phyloP scores from a whole-genome alignment of 129 eudicot species.

The Helichrysum umbraculigerum region DNA sequence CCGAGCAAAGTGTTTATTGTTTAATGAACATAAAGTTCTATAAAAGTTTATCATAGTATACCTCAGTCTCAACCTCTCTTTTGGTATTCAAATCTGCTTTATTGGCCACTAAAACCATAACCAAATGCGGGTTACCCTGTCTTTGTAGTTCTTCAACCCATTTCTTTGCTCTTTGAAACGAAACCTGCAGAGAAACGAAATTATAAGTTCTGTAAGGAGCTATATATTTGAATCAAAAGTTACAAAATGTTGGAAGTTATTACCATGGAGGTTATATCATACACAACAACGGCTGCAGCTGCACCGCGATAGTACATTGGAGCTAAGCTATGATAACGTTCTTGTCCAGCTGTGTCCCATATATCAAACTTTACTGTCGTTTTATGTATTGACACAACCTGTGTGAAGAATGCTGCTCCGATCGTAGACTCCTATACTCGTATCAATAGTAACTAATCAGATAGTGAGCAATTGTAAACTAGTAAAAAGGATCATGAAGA shows the following conservation, averaged over 20 bases:
- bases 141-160: slow-evolving; percentile 54
- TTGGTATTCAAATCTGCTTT: slow-evolving; percentile 50
- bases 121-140: slow-evolving; percentile 54
- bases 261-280: slow-evolving; percentile 56
- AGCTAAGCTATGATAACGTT: slow-evolving; percentile 66
- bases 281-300: slow-evolving; percentile 59
- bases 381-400: slow-evolving; percentile 45
- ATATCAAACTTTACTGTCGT: slow-evolving; percentile 48
- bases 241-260: not conserved
- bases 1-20: not conserved
- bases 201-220: too few relatives aligned
- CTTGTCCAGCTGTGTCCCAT: slow-evolving; percentile 81
- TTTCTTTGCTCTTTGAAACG: slow-evolving; percentile 53
- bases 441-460: not conserved
- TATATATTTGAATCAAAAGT: not conserved
- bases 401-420: slow-evolving; percentile 67
- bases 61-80: slow-evolving; percentile 54
- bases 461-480: not conserved
- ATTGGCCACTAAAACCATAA: slow-evolving; percentile 56
- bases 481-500: not conserved
- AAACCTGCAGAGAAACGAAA: slow-evolving; percentile 35
- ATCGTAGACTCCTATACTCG: slow-evolving; percentile 55
- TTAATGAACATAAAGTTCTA: not conserved
- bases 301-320: slow-evolving; percentile 75
- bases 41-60: slow-evolving; percentile 17